Evolutionary conservation across 1,139 yeast genomes (phyloP).

Genomic region (Protomyces inundatus): DNA sequence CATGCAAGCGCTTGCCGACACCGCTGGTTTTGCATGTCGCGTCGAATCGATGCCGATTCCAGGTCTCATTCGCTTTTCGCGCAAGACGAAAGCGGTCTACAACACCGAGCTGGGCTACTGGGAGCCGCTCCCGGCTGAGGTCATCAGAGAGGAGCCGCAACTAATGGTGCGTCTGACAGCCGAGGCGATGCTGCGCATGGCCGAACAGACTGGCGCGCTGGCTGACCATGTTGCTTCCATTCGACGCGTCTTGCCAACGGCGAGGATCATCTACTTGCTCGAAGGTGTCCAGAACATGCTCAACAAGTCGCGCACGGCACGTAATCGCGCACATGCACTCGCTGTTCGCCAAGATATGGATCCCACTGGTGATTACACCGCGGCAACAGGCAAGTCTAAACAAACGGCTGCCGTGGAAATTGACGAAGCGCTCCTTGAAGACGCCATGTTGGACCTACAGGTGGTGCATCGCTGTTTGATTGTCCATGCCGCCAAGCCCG

Average conservation of each 20-base stretch:
- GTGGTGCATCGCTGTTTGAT: conserved; percentile 28
- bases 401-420: not conserved
- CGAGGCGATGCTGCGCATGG: conserved; percentile 27
- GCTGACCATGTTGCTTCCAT: conserved; percentile 13
- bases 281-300: conserved; percentile 29
- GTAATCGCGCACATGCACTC: conserved; percentile 29
- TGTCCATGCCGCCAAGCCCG: conserved; percentile 29
- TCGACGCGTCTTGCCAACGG: conserved; percentile 11
- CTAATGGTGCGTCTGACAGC: conserved; percentile 29
- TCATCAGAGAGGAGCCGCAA: conserved; percentile 29
- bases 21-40: conserved; percentile 8
- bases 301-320: conserved; percentile 23
- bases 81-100: conserved; percentile 30
- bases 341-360: conserved; percentile 29
- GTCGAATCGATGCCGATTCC: conserved; percentile 20
- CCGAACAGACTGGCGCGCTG: conserved; percentile 16
- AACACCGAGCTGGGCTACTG: conserved; percentile 30
- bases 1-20: conserved; percentile 19
- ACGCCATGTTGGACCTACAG: conserved; percentile 30
- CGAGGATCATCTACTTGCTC: conserved; percentile 30
- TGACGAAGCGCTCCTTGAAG: conserved; percentile 29
- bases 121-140: conserved; percentile 30
- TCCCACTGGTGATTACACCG: conserved; percentile 6
- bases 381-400: not conserved
- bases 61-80: conserved; percentile 31